phyloP scores from a whole-genome alignment of 352 stramenopile genomes.

The Pythium phragmiticola region DNA sequence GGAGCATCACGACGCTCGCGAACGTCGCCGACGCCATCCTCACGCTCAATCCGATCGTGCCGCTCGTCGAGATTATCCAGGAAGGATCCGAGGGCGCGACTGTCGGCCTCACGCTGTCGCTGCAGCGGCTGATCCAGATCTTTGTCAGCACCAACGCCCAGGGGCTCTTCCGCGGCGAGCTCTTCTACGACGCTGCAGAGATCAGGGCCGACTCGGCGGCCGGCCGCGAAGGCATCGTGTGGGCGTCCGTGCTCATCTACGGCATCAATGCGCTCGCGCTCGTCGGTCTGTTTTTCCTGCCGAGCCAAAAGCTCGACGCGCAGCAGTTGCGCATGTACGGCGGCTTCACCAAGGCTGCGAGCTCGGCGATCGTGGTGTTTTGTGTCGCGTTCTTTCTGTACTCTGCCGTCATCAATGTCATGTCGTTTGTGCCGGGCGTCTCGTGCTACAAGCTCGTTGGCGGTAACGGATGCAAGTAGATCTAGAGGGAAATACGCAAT shows the following conservation, averaged over 20 bases:
- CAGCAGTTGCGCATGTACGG: constrained; percentile 40
- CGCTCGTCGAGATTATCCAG: constrained; percentile 64
- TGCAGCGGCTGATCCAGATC: constrained; percentile 50
- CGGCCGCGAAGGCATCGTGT: constrained; percentile 39
- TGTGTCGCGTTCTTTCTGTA: constrained; percentile 24
- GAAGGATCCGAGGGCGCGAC: constrained; percentile 60
- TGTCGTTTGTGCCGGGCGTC: constrained; percentile 27
- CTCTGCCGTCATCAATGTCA: constrained; percentile 31
- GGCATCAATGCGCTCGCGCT: constrained; percentile 48
- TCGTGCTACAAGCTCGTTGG: constrained; percentile 22
- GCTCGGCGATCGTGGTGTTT: constrained; percentile 20
- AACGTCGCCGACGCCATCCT: constrained; percentile 54
- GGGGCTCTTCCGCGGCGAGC: constrained; percentile 41
- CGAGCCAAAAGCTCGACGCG: constrained; percentile 37
- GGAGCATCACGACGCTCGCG: constrained; percentile 32
- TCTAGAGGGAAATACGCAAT: too few species aligned
- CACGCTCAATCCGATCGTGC: constrained; percentile 48
- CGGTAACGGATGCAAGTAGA: constrained; percentile 17
- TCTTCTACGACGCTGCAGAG: constrained; percentile 34
- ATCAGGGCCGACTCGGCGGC: constrained; percentile 26
- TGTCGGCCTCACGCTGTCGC: constrained; percentile 54
- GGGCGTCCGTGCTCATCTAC: constrained; percentile 49
- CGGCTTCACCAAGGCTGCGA: constrained; percentile 32
- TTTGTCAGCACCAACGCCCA: constrained; percentile 53
- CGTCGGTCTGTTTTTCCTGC: constrained; percentile 42